Base-by-base conservation (phyloP, 2,329 filamentous ascomycete species). In the Fusarium duplospermum region DNA sequence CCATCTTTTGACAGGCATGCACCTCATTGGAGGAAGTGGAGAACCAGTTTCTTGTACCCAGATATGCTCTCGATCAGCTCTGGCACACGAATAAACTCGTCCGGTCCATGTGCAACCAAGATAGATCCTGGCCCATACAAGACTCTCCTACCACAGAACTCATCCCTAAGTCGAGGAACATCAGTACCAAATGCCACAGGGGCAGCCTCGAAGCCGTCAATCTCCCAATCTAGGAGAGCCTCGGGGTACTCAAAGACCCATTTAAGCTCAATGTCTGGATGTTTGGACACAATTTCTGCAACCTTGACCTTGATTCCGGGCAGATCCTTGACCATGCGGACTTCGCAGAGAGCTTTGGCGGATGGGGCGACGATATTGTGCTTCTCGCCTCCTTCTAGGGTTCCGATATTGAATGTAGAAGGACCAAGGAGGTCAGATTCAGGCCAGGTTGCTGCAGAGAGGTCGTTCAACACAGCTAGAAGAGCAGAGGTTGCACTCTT, bases 101-200 rank as follows among this genome's bases (percentile, higher is more conserved):
- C 79, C 9, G 80, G 79, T 4, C 82, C 81, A 64, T 85, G 83
- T 1, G 83, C 83, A 0, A 82, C 80, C 6, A 80, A 64, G 50
- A 84, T 84, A 7, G 81, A 82, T 0, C 83, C 83, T 3, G 83
- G 83, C 0, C 83, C 83, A 64, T 84, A 84, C 22, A 85, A 73
- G 18, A 83, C 80, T 58, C 81, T 82, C 45, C 78, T 83, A 47
- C 81, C 31, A 36, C 75, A 76, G 77, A 20, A 78, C 67, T 54
- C 81, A 72, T 50, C 73, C 36, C 75, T 77, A 9, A 84, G 75
- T 5, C 82, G 77, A 6, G 83, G 83, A 6, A 83, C 80, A 42
- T 85, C 83, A 2, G 83, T 85, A 1, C 83, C 83, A 65, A 82
- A 85, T 4, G 81, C 76, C 52, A 84, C 82, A 0, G 82, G 80